Base-by-base conservation (phyloP, 495 filamentous ascomycete genomes). In the Evernia prunastri region DNA sequence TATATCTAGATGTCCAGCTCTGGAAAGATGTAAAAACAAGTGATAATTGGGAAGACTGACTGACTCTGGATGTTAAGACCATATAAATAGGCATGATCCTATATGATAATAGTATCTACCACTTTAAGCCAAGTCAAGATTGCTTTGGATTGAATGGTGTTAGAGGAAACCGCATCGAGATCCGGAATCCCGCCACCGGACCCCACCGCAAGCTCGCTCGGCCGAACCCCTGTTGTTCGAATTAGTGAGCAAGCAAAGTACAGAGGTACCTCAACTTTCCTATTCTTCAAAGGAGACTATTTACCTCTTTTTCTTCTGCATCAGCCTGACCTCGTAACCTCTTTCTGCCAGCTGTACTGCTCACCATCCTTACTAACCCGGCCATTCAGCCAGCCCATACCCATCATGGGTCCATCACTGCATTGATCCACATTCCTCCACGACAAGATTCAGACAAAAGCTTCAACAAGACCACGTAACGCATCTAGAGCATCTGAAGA, bases 341-440 rank as follows among this genome's bases (percentile, higher is more conserved):
- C 54, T 11, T 49, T 8, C 23, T 18, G 51, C 35, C 42, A 42
- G 42, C 23, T 36, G 33, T 20, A 43, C 31, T 58, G 11, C 33
- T 49, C n/a, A 63, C 54, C 9, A 7, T 36, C 39, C 29, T 58
- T 58, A n/a, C 36, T 35, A 20, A 33, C 31, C 13, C 29, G 23
- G 43, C 54, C 11, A 58, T 27, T 20, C 42, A 53, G 39, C 54
- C 51, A 27, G 36, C 42, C 40, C 63, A 43, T 10, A 60, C 43
- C 60, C 4, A 53, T 25, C 45, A 67, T 67, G 65, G 45, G 20
- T 56, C 36, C 57, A 56, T 42, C 65, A 27, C 5, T 54, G 31
- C 56, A 59, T 58, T 68, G 63, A 68, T 65, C 53, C 65, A 54
- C 66, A 59, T 64, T 62, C 66, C 66, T 53, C 11, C 35, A 54